phyloP scores from a whole-genome alignment of 139 green algal species.

The Chlamydomonas sp. region DNA sequence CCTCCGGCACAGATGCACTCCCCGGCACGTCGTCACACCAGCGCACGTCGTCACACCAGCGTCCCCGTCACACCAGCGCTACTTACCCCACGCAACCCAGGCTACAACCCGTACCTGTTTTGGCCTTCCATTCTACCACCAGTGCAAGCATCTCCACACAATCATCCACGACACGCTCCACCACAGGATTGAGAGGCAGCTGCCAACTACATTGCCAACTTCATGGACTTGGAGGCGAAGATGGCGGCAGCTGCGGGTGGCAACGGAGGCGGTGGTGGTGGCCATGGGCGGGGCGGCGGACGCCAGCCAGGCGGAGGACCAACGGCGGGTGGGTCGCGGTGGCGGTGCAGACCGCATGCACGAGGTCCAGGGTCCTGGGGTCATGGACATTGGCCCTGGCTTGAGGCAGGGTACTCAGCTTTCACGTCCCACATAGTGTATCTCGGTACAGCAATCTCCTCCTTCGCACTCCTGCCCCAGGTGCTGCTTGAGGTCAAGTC shows the following conservation, averaged over 20 bases:
- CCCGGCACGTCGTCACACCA: no score
- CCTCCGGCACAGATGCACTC: not conserved
- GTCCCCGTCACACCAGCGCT: no score
- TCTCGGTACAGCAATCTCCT: not conserved
- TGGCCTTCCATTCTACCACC: no score
- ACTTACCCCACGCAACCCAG: no score
- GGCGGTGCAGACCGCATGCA: not conserved
- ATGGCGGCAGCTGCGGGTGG: constrained; percentile 36
- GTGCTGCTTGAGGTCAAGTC: constrained; percentile 70
- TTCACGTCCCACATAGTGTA: not conserved
- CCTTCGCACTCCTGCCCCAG: constrained; percentile 48
- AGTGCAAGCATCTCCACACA: not conserved
- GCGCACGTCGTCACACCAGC: no score
- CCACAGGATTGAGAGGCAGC: constrained; percentile 89
- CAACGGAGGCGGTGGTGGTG: not conserved
- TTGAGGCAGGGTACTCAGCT: not conserved
- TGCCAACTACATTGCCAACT: constrained; percentile 79
- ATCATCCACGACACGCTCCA: not conserved
- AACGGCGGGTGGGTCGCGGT: constrained; percentile 38
- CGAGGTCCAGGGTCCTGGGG: not conserved
- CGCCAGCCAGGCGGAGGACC: constrained; percentile 61
- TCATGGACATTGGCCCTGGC: not conserved
- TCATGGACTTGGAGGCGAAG: constrained; percentile 80
- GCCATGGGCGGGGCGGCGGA: constrained; percentile 35
- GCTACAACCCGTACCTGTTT: no score